Evolutionary conservation across 352 stramenopile genomes (phyloP).

Genomic region (Phytophthora sp.): DNA sequence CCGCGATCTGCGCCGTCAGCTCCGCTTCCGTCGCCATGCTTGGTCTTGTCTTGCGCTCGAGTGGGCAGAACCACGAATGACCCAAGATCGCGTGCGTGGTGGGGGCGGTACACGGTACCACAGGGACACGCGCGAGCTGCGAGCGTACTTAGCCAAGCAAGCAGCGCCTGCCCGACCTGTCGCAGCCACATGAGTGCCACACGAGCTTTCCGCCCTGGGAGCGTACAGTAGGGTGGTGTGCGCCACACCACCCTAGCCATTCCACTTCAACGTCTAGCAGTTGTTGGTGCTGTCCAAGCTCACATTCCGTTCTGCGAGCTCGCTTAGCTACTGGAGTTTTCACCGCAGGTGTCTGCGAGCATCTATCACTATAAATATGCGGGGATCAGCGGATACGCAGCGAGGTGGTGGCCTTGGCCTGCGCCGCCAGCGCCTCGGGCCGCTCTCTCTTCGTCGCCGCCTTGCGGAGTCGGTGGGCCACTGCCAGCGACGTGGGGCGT

Average conservation of each 20-base stretch:
- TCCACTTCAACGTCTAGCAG: too few species aligned
- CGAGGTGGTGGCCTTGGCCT: slow-evolving; percentile 32
- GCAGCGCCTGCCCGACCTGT: not conserved
- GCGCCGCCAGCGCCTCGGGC: slow-evolving; percentile 31
- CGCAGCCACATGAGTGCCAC: not conserved
- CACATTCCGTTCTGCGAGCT: too few species aligned
- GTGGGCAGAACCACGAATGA: slow-evolving; percentile 43
- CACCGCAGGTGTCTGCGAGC: too few species aligned
- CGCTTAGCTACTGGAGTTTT: too few species aligned
- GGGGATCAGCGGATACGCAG: slow-evolving; percentile 28
- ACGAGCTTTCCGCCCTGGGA: not conserved
- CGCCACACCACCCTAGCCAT: too few species aligned
- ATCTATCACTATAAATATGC: slow-evolving; percentile 18
- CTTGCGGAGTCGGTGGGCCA: slow-evolving; percentile 55
- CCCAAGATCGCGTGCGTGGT: slow-evolving; percentile 1
- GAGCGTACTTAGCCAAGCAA: slow-evolving; percentile 15
- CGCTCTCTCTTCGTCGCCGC: slow-evolving; percentile 39
- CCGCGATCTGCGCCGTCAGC: slow-evolving; percentile 63
- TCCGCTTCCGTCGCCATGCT: slow-evolving; percentile 58
- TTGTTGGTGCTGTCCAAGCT: too few species aligned
- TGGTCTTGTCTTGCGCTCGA: slow-evolving; percentile 10
- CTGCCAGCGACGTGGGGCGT: slow-evolving; percentile 50
- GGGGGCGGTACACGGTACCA: too few species aligned
- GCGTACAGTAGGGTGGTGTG: not conserved
- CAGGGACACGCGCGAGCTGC: not conserved